Conservation (phyloP, 2,329 filamentous ascomycete species). For the Ceratocystis destructans region DNA sequence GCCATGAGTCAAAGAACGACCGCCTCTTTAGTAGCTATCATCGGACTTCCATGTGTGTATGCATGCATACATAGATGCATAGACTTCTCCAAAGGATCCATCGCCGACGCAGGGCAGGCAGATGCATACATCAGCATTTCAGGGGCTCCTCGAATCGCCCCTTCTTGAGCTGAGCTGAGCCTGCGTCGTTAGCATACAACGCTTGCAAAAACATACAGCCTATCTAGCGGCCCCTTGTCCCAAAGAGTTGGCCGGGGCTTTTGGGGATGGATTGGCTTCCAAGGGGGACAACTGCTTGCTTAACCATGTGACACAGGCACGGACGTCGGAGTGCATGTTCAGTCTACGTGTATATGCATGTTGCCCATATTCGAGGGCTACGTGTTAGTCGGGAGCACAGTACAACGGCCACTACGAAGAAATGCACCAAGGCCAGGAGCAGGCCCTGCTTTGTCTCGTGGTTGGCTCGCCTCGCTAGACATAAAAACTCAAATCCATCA, state of each 20-base stretch:
- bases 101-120: neutral
- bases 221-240: neutral
- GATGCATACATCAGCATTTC: neutral
- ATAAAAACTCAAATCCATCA: neutral
- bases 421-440: neutral
- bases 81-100: neutral
- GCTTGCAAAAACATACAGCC: too few relatives aligned
- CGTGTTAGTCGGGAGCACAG: neutral
- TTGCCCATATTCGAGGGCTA: neutral
- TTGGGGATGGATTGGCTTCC: neutral
- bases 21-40: neutral
- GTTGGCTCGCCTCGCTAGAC: neutral
- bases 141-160: neutral
- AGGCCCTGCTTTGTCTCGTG: neutral
- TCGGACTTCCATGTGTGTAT: neutral
- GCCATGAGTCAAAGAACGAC: neutral
- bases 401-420: neutral
- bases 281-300: neutral
- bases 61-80: neutral
- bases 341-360: neutral
- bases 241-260: neutral
- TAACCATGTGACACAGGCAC: neutral
- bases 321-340: neutral
- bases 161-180: too few relatives aligned
- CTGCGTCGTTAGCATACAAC: too few relatives aligned